Evolutionary conservation across 257 asterid genomes (phyloP).

Genomic region (Solanum chiquidenum): DNA sequence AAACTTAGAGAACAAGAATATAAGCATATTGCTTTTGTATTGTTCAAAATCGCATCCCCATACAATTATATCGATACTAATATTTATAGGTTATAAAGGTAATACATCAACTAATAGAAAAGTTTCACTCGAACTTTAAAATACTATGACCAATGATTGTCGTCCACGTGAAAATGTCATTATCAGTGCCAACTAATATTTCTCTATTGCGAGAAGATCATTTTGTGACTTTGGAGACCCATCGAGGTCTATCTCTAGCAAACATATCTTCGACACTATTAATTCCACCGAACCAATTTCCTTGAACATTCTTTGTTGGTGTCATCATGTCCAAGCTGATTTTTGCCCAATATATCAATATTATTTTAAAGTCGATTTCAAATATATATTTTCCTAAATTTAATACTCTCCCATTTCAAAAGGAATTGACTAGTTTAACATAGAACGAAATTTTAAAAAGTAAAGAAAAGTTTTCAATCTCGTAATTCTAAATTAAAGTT

Average conservation of each 20-base stretch:
- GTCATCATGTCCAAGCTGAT: background rate
- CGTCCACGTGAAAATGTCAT: background rate
- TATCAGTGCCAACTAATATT: no score
- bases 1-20: no score
- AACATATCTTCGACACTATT: background rate
- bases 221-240: background rate
- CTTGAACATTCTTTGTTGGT: background rate
- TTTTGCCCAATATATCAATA: background rate
- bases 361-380: background rate
- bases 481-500: no score
- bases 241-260: background rate
- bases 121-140: background rate
- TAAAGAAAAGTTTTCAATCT: accelerated
- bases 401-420: background rate
- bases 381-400: background rate
- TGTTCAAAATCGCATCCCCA: background rate
- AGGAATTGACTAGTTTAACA: no score
- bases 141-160: background rate
- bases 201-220: background rate
- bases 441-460: accelerated
- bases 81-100: no score
- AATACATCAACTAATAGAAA: background rate
- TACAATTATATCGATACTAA: no score
- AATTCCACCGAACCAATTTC: background rate
- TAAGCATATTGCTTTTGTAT: background rate